Conservation (phyloP, 257 asterid species). For the Cynanchum wilfordii region DNA sequence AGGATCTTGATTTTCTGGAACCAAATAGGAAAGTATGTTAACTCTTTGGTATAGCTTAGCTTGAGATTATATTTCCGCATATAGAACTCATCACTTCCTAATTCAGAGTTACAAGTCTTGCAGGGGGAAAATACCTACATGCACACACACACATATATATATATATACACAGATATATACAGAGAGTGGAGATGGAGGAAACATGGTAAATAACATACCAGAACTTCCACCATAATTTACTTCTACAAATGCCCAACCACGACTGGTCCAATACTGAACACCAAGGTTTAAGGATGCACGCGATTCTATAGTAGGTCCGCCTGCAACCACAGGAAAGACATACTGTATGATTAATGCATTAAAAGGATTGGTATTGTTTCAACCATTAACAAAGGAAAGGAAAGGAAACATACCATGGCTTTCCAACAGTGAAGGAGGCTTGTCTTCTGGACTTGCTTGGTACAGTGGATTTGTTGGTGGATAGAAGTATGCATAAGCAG, state of each 20-base stretch:
- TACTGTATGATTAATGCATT: neutral
- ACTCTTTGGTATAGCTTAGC: neutral
- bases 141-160: neutral
- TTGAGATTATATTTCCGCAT: too few species aligned
- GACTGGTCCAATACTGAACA: conserved; percentile 96
- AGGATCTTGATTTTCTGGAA: neutral
- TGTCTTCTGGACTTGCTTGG: conserved; percentile 64
- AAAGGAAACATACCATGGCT: conserved; percentile 63
- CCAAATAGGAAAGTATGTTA: neutral
- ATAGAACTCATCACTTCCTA: neutral
- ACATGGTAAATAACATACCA: conserved; percentile 36
- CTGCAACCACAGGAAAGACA: conserved; percentile 25
- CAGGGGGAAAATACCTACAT: neutral
- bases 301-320: conserved; percentile 95
- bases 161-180: too few species aligned
- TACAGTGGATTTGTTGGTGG: conserved; percentile 79
- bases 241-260: conserved; percentile 98
- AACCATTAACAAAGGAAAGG: neutral
- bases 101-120: neutral
- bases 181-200: neutral
- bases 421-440: conserved; percentile 81
- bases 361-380: neutral
- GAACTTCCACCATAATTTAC: conserved; percentile 99
- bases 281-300: conserved; percentile 70
- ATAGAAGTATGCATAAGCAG: conserved; percentile 88